Evolutionary conservation across 805 yeast species (phyloP).

Genomic region (Starmerella gropengiesseri): DNA sequence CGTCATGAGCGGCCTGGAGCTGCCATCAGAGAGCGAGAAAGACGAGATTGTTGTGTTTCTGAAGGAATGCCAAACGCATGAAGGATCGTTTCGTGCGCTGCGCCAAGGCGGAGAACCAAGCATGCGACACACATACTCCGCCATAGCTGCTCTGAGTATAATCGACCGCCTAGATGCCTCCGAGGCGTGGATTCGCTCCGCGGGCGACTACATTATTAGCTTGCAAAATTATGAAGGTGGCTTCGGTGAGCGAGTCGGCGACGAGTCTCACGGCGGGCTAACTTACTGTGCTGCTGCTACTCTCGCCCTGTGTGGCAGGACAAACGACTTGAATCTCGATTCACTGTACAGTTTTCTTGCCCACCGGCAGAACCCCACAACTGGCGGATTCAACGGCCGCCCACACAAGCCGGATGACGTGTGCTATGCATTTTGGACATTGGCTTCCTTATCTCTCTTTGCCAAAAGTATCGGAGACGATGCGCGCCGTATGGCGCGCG

Average conservation of each 20-base stretch:
- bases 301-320: slow-evolving; percentile 34
- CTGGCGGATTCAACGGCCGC: slow-evolving; percentile 82
- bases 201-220: slow-evolving; percentile 34
- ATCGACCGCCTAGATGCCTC: slow-evolving; percentile 4
- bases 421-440: slow-evolving; percentile 79
- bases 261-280: slow-evolving; percentile 76
- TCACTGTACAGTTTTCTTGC: slow-evolving; percentile 4
- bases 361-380: slow-evolving; percentile 16
- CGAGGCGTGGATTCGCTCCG: slow-evolving; percentile 33
- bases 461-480: slow-evolving; percentile 14
- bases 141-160: slow-evolving; percentile 39
- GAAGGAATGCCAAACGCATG: slow-evolving; percentile 44
- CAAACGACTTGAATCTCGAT: not conserved
- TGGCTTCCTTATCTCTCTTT: slow-evolving; percentile 46
- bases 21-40: not conserved
- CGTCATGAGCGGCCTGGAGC: slow-evolving; percentile 25
- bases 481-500: slow-evolving; percentile 26
- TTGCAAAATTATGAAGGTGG: slow-evolving; percentile 55
- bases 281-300: slow-evolving; percentile 74
- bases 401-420: slow-evolving; percentile 77
- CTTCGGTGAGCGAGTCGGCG: slow-evolving; percentile 38
- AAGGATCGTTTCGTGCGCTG: slow-evolving; percentile 42
- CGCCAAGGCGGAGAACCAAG: slow-evolving; percentile 47
- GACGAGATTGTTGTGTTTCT: slow-evolving; percentile 44
- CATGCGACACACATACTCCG: slow-evolving; percentile 63